phyloP scores from a whole-genome alignment of 352 stramenopile genomes.

The Globisporangium camurandrum region DNA sequence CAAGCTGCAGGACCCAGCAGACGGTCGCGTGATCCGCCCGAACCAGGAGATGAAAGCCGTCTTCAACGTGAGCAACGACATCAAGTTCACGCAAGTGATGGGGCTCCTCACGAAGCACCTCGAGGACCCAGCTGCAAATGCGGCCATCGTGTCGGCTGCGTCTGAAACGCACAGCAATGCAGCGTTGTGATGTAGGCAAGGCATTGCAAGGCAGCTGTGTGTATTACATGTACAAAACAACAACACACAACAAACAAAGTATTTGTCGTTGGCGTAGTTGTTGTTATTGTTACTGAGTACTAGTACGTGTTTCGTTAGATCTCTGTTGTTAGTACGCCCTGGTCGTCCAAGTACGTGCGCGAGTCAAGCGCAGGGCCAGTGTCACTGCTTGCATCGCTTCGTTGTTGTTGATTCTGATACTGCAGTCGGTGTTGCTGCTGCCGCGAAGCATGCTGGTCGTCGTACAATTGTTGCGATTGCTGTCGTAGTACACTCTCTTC shows the following conservation, averaged over 20 bases:
- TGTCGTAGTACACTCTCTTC: constrained; percentile 5
- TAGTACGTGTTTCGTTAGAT: too few species aligned
- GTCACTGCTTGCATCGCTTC: constrained; percentile 11
- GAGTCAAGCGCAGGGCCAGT: constrained; percentile 24
- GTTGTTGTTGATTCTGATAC: constrained; percentile 13
- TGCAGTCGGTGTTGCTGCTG: neutral
- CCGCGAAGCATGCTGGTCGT: too few species aligned
- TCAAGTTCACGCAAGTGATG: constrained; percentile 70
- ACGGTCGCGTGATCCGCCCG: constrained; percentile 61
- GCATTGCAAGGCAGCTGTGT: too few species aligned
- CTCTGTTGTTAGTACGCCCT: constrained; percentile 59
- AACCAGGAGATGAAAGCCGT: constrained; percentile 62
- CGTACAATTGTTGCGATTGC: neutral
- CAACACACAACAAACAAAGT: neutral
- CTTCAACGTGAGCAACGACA: constrained; percentile 50
- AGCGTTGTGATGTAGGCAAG: too few species aligned
- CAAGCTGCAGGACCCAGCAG: constrained; percentile 59
- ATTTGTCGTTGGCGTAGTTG: too few species aligned
- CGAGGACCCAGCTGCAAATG: constrained; percentile 23
- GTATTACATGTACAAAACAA: neutral
- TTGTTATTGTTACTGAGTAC: too few species aligned
- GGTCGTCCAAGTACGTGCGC: constrained; percentile 64
- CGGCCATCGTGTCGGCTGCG: too few species aligned
- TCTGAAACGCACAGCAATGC: too few species aligned
- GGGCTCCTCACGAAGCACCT: constrained; percentile 66